phyloP scores from a whole-genome alignment of 306 rosid species.

The Myrica gale region DNA sequence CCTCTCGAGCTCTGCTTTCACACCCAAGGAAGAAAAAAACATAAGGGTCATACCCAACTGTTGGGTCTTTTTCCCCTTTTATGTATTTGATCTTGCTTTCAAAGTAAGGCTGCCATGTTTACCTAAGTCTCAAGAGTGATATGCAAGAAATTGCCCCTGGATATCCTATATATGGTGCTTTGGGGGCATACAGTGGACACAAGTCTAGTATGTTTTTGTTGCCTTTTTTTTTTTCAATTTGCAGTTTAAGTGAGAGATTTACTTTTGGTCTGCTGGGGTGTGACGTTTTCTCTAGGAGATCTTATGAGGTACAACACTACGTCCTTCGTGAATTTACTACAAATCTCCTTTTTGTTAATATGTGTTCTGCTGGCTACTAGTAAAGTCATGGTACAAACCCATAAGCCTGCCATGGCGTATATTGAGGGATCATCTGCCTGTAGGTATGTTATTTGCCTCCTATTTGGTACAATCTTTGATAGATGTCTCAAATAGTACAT shows the following conservation, averaged over 20 bases:
- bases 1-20: conserved; percentile 31
- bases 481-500: conserved; percentile 19
- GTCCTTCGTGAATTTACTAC: conserved; percentile 44
- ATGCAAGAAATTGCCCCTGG: conserved; percentile 29
- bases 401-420: not conserved
- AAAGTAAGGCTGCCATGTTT: conserved; percentile 51
- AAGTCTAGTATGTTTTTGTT: not conserved
- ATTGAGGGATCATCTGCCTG: not conserved
- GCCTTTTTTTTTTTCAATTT: conserved; percentile 13
- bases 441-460: conserved; percentile 1
- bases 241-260: conserved; percentile 39
- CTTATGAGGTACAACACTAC: conserved; percentile 61
- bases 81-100: conserved; percentile 45
- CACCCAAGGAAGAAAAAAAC: conserved; percentile 21
- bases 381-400: not conserved
- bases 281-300: conserved; percentile 42
- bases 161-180: conserved; percentile 28
- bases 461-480: conserved; percentile 21
- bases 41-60: conserved; percentile 25
- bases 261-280: conserved; percentile 55
- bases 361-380: not conserved
- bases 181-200: conserved; percentile 5
- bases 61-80: conserved; percentile 24
- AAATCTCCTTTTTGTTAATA: not conserved
- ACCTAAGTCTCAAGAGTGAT: conserved; percentile 24